Evolutionary conservation across 352 stramenopile genomes (phyloP).

Genomic region (Phytopythium chamaehyphon): DNA sequence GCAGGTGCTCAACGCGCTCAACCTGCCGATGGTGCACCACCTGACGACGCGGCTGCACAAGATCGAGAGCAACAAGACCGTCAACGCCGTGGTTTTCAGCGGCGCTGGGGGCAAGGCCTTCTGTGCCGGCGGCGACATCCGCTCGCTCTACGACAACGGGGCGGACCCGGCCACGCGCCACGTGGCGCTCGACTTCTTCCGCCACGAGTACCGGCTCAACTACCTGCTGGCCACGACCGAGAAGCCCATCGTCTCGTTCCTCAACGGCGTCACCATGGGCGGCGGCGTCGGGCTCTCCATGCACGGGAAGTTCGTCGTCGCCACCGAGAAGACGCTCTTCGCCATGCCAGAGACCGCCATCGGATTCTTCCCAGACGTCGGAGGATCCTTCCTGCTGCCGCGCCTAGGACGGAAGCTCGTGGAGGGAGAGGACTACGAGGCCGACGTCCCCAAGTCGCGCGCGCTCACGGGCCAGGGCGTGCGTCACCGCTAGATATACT

Average conservation of each 20-base stretch:
- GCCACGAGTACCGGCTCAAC: slow-evolving; percentile 95
- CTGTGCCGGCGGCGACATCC: slow-evolving; percentile 95
- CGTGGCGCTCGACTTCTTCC: slow-evolving; percentile 91
- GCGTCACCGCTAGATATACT: too few species aligned
- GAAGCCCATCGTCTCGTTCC: slow-evolving; percentile 91
- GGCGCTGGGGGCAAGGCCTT: slow-evolving; percentile 86
- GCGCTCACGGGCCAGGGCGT: slow-evolving; percentile 72
- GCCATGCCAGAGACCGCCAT: slow-evolving; percentile 99
- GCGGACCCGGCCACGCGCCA: slow-evolving; percentile 65
- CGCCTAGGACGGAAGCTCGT: slow-evolving; percentile 67
- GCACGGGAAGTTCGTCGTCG: slow-evolving; percentile 95
- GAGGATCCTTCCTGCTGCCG: slow-evolving; percentile 91
- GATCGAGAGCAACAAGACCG: slow-evolving; percentile 71
- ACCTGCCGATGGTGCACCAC: slow-evolving; percentile 89
- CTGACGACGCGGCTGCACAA: slow-evolving; percentile 84
- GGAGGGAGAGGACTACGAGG: slow-evolving; percentile 66
- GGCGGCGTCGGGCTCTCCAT: slow-evolving; percentile 97
- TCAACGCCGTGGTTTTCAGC: slow-evolving; percentile 83
- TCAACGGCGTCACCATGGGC: slow-evolving; percentile 98
- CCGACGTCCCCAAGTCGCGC: slow-evolving; percentile 65
- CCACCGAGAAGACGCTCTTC: slow-evolving; percentile 96
- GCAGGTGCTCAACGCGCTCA: slow-evolving; percentile 90
- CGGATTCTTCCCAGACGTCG: slow-evolving; percentile 98
- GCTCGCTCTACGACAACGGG: slow-evolving; percentile 82
- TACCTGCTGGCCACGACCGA: slow-evolving; percentile 82